Base-by-base conservation (phyloP, 2,329 filamentous ascomycete genomes). In the Tolypocladium paradoxum region DNA sequence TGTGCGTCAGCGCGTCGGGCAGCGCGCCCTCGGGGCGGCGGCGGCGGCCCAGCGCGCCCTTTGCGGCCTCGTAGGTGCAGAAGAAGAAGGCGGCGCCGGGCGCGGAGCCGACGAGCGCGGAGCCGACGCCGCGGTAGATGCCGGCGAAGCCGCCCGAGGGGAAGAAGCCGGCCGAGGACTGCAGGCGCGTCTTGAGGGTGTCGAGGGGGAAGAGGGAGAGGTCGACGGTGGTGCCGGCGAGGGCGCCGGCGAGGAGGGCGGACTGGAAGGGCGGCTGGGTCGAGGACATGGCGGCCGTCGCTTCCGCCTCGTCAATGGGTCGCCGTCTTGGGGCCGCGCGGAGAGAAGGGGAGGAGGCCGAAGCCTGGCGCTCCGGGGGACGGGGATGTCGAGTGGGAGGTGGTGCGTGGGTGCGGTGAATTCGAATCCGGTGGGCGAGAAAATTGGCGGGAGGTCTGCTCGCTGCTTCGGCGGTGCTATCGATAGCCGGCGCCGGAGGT, bases 21-120 rank as follows among this genome's bases (percentile, higher is more conserved):
- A 58, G 58, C 40, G 56, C 63, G 60, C 48, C 57, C 12, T 18
- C n/a, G 11, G n/a, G 9, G 20, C 20, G 11, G n/a, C 37, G 24
- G 6, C 16, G 24, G 9, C 27, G 3, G 52, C 69, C 66, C 49
- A 84, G 70, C 35, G 77, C 62, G 24, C 68, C 64, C 69, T 91
- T 95, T 50, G 85, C 75, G 51, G 79, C 76, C 72, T 96, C 91
- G 76, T 96, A 96, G 51, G 90, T 93, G 67, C 89, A 87, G 80
- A 99, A 99, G 82, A 99, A 99, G 65, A 96, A 88, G 45, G 93
- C 92, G 1, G 95, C 93, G 53, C 90, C 90, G 0, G 93, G 93
- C 0, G 93, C 92, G 48, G 89, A 95, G 33, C 95, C 93, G 54
- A 96, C 85, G 50, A 97, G 76, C 0, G 91, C 90, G 54, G 84